These are phyloP conservation scores for Syncephalis fuscata DNA, from an alignment of 371 early-diverging fungal genomes.

Conservation along the genomic window DNA sequence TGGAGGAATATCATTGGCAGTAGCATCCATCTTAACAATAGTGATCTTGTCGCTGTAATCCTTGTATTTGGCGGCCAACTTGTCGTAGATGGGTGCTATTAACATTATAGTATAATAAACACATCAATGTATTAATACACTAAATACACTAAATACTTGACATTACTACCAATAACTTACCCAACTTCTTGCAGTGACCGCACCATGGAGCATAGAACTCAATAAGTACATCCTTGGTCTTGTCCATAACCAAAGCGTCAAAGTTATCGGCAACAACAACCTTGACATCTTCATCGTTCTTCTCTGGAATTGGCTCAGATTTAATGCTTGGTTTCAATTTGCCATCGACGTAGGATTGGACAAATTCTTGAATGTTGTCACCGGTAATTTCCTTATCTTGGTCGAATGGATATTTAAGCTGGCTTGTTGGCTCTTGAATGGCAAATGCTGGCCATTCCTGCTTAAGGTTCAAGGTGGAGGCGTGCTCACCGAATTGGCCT, in stretches of 20 bases:
- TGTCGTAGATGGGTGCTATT: slow-evolving; percentile 12
- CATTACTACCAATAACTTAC: not conserved
- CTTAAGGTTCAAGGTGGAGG: slow-evolving; percentile 66
- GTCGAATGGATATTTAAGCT: slow-evolving; percentile 67
- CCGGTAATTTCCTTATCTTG: slow-evolving; percentile 39
- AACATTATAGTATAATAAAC: not conserved
- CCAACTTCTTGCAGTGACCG: slow-evolving; percentile 14
- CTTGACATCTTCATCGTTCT: slow-evolving; percentile 74
- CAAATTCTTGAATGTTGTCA: slow-evolving; percentile 37
- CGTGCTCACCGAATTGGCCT: slow-evolving; percentile 65
- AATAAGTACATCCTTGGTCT: slow-evolving; percentile 78
- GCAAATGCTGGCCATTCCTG: slow-evolving; percentile 83
- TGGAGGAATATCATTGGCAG: slow-evolving; percentile 86
- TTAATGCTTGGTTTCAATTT: slow-evolving; percentile 62
- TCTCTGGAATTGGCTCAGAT: slow-evolving; percentile 66
- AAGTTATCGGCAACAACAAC: slow-evolving; percentile 74
- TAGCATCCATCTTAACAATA: slow-evolving; percentile 92
- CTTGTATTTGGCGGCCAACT: slow-evolving; percentile 16
- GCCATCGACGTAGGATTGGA: slow-evolving; percentile 46
- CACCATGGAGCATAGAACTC: slow-evolving; percentile 49
- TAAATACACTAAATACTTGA: no score
- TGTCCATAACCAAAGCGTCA: slow-evolving; percentile 63
- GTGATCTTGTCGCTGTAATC: slow-evolving; percentile 24
- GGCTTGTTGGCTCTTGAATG: slow-evolving; percentile 52
- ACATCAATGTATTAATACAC: no score